Conservation (phyloP, 2,329 filamentous ascomycete genomes). For the Scorias spongiosa region DNA sequence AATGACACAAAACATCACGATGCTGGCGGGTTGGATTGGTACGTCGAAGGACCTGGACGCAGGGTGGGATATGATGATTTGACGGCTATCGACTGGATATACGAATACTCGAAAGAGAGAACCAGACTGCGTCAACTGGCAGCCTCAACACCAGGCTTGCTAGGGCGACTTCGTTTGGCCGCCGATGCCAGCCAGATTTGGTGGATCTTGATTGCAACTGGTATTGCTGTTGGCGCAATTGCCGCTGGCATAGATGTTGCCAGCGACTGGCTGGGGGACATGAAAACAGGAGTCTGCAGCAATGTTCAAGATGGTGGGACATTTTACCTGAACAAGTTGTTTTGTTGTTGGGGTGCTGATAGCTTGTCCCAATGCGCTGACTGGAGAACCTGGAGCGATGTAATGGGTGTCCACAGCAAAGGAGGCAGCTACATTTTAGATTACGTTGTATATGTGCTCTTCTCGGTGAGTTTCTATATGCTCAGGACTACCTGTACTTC, state of each 20-base stretch:
- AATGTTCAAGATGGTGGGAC: conserved; percentile 53
- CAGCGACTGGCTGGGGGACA: conserved; percentile 82
- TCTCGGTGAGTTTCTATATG: conserved; percentile 47
- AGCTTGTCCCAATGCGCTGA: conserved; percentile 63
- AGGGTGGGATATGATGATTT: conserved; percentile 91
- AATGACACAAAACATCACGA: conserved; percentile 27
- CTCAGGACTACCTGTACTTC: background rate
- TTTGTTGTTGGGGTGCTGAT: conserved; percentile 88
- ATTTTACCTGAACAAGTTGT: conserved; percentile 82
- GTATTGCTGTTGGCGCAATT: conserved; percentile 66
- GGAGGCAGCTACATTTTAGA: conserved; percentile 68
- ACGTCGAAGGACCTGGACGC: conserved; percentile 72
- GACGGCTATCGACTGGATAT: conserved; percentile 98
- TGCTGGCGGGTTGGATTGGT: conserved; percentile 53
- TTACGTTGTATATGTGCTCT: conserved; percentile 73
- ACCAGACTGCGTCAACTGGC: conserved; percentile 68
- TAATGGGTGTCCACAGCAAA: conserved; percentile 49
- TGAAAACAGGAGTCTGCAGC: conserved; percentile 81
- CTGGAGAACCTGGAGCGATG: conserved; percentile 74
- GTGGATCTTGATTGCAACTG: conserved; percentile 74
- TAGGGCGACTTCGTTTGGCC: conserved; percentile 58
- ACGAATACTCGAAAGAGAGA: conserved; percentile 92
- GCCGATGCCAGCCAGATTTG: conserved; percentile 83
- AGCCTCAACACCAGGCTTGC: conserved; percentile 50
- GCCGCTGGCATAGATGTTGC: conserved; percentile 82